These are phyloP conservation scores for Verticillium albo-atrum DNA, from an alignment of 2,329 filamentous ascomycete genomes.

Conservation along the genomic window DNA sequence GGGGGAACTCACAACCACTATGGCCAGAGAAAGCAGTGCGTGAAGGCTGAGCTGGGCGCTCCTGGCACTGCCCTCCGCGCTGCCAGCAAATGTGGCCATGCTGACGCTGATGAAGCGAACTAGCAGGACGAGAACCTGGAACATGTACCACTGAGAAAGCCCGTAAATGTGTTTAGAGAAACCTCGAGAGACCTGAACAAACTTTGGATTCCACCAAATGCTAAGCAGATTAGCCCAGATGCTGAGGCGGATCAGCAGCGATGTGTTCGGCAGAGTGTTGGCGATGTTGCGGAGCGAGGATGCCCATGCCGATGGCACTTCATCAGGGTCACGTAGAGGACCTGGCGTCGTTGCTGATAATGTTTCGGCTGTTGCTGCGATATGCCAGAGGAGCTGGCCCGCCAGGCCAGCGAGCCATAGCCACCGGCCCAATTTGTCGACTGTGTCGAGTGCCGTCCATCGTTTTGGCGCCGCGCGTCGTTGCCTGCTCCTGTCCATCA, in stretches of 20 bases:
- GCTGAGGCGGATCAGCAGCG: slow-evolving; percentile 39
- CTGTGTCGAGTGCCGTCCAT: slow-evolving; percentile 35
- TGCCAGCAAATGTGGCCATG: slow-evolving; percentile 33
- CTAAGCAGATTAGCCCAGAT: slow-evolving; percentile 46
- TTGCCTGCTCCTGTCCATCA: slow-evolving; percentile 62
- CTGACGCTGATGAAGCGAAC: slow-evolving; percentile 47
- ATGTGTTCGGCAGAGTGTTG: slow-evolving; percentile 31
- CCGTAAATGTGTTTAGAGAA: slow-evolving; percentile 57
- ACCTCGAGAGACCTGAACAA: slow-evolving; percentile 55
- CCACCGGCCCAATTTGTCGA: slow-evolving; percentile 36
- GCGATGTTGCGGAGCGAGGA: background rate
- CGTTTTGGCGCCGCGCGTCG: slow-evolving; percentile 36
- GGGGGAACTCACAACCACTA: slow-evolving; percentile 43
- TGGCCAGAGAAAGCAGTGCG: slow-evolving; percentile 45
- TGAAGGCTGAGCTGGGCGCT: slow-evolving; percentile 49
- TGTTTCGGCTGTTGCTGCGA: slow-evolving; percentile 19
- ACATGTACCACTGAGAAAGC: slow-evolving; percentile 60
- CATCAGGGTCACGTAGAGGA: slow-evolving; percentile 10
- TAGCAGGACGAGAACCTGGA: slow-evolving; percentile 56
- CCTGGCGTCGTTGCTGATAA: slow-evolving; percentile 3
- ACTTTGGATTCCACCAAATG: slow-evolving; percentile 66
- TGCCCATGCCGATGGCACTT: background rate
- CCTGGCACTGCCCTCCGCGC: slow-evolving; percentile 28
- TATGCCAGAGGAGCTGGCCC: slow-evolving; percentile 48
- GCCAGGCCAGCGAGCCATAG: slow-evolving; percentile 44